Percentiles rank a stretch among this genome's conserved stretches.
Evolutionary conservation across 192 early-diverging fungal genomes (phyloP).

Genomic region (Linnemannia elongata): DNA sequence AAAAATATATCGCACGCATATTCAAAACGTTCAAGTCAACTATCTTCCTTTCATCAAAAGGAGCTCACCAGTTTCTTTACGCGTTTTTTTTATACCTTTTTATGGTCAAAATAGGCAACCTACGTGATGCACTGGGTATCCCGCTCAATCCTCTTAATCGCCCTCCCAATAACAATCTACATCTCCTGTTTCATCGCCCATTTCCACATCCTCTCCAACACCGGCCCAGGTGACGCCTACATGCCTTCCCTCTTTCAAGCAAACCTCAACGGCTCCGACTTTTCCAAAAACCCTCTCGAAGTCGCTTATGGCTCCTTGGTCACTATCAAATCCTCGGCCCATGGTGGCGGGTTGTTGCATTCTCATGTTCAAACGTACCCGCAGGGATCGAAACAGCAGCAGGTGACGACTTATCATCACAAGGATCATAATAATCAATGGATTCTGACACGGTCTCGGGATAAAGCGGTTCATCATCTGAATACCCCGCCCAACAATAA

Average conservation of each 20-base stretch:
- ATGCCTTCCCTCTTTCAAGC: constrained; percentile 98
- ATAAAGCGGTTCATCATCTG: neutral
- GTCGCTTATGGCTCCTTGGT: constrained; percentile 89
- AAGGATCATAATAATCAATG: constrained; percentile 93
- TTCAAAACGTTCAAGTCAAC: no score
- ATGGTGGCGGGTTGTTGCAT: constrained; percentile 89
- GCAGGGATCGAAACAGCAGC: constrained; percentile 90
- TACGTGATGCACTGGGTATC: constrained; percentile 25
- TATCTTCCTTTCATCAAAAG: no score
- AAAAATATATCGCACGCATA: no score
- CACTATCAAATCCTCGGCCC: constrained; percentile 81
- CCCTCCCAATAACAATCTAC: constrained; percentile 84
- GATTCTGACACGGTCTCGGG: constrained; percentile 29
- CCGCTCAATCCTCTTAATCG: constrained; percentile 80
- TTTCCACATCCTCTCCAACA: constrained; percentile 82
- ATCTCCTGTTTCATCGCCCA: constrained; percentile 84
- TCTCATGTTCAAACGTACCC: constrained; percentile 91
- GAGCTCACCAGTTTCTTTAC: no score
- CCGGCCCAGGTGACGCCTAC: constrained; percentile 85
- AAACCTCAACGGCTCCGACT: constrained; percentile 77
- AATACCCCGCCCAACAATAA: constrained; percentile 61
- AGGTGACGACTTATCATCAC: constrained; percentile 92
- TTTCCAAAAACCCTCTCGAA: constrained; percentile 85
- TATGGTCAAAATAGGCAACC: neutral
- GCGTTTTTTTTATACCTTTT: neutral